Evolutionary conservation across 2,329 filamentous ascomycete species (phyloP), one percentile per base, ranked within the genome.

Genomic region (Pseudovirgaria hyperparasitica): DNA sequence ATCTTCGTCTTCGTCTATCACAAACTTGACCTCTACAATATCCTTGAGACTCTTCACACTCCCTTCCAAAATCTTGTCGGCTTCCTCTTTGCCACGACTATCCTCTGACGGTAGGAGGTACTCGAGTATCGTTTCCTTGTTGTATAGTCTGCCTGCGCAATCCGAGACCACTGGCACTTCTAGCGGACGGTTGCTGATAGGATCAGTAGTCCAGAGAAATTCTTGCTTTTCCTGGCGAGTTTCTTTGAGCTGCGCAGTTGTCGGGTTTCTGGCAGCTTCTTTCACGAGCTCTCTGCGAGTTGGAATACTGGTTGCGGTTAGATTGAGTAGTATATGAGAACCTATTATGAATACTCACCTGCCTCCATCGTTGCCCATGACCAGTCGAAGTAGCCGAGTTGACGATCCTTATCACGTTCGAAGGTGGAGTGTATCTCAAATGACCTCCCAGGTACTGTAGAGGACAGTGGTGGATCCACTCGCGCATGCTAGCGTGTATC

Each of bases 331-430:
- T 13, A 23, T n/a, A 10, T 9, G 21, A 16, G 26, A n/a, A 15
- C 4, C 13, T 17, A n/a, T n/a, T n/a, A n/a, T n/a, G n/a, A n/a
- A n/a, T 16, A 38, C 50, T 48, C 41, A 66, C 65, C 64, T 87
- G 51, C 90, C 90, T 42, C 90, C 90, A 54, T 98, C 90, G 60
- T 98, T 98, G 52, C 90, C 90, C 90, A 98, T 94, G 42, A n/a
- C n/a, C n/a, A n/a, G 27, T 49, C 37, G 21, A 16, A 11, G 21
- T 20, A 12, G n/a, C n/a, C n/a, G n/a, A n/a, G n/a, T n/a, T n/a
- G n/a, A n/a, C n/a, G n/a, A n/a, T n/a, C n/a, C n/a, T n/a, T n/a
- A n/a, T n/a, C n/a, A n/a, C n/a, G n/a, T n/a, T n/a, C n/a, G n/a
- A n/a, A n/a, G n/a, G n/a, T n/a, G n/a, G n/a, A n/a, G n/a, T n/a